Conservation (phyloP, 768 basidiomycete species). For the Leccinum incarnatum region DNA sequence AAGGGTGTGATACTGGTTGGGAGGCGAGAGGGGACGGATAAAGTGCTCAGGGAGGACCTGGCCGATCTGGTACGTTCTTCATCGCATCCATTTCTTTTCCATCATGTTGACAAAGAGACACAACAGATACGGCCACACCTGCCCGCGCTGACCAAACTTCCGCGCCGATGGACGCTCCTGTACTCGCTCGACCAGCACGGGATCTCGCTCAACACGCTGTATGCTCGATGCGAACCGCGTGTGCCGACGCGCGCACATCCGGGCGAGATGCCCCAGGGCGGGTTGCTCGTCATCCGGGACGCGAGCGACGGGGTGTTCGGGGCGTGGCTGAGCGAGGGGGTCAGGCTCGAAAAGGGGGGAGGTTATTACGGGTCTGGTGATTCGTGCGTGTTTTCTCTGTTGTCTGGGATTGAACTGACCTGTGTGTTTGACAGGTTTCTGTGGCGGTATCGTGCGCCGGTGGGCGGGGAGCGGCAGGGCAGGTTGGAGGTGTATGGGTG, state of each 20-base stretch:
- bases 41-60: constrained; percentile 50
- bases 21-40: constrained; percentile 50
- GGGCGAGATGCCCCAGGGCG: constrained; percentile 35
- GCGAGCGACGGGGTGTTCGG: constrained; percentile 69
- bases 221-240: constrained; percentile 54
- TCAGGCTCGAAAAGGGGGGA: constrained; percentile 49
- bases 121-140: constrained; percentile 66
- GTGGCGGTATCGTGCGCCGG: constrained; percentile 36
- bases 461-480: constrained; percentile 18
- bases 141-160: constrained; percentile 70
- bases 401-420: neutral
- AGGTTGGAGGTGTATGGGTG: constrained; percentile 66
- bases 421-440: neutral
- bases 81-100: neutral
- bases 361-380: constrained; percentile 89
- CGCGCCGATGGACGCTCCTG: constrained; percentile 70
- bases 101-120: neutral
- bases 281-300: constrained; percentile 67
- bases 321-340: constrained; percentile 75
- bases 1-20: constrained; percentile 52
- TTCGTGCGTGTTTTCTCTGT: constrained; percentile 45
- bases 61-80: constrained; percentile 55
- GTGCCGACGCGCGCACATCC: constrained; percentile 24
- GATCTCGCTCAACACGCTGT: constrained; percentile 87
- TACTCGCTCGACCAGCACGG: constrained; percentile 96